These are phyloP conservation scores for Melanogaster broomeanus DNA, from an alignment of 768 basidiomycete species.

Conservation along the genomic window DNA sequence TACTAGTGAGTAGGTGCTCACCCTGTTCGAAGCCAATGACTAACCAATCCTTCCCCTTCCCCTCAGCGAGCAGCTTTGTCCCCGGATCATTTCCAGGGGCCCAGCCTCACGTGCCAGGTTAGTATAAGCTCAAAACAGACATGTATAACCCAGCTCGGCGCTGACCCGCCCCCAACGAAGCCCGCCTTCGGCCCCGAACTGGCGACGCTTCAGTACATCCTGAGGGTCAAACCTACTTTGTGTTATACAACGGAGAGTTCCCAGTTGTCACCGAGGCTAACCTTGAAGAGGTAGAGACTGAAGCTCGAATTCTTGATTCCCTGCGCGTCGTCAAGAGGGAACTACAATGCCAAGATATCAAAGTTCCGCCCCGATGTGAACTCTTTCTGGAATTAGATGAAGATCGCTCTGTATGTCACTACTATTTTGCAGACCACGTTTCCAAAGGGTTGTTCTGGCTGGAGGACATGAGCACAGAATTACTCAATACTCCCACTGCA, in stretches of 20 bases:
- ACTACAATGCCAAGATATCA: constrained; percentile 33
- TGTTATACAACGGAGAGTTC: constrained; percentile 21
- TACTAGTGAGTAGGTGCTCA: neutral
- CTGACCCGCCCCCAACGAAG: constrained; percentile 9
- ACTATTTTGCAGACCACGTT: constrained; percentile 58
- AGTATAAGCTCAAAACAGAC: neutral
- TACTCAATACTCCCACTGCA: constrained; percentile 44
- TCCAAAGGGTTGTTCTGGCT: constrained; percentile 57
- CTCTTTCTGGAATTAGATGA: constrained; percentile 50
- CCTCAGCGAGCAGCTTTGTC: constrained; percentile 12
- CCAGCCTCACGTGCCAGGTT: constrained; percentile 6
- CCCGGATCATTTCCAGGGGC: constrained; percentile 10
- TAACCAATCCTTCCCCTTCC: neutral
- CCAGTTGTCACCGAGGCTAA: constrained; percentile 59
- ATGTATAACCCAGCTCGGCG: neutral
- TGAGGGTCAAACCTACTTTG: constrained; percentile 61
- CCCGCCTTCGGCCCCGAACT: constrained; percentile 16
- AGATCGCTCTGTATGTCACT: constrained; percentile 43
- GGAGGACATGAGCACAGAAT: constrained; percentile 42
- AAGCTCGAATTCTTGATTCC: constrained; percentile 41
- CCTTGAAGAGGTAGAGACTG: constrained; percentile 39
- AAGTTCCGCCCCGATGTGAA: constrained; percentile 43
- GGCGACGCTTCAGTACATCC: constrained; percentile 55
- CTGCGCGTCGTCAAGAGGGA: constrained; percentile 33
- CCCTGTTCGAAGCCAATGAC: neutral